These are phyloP conservation scores for Bathelium albidoporum DNA, from an alignment of 495 filamentous ascomycete genomes.

Conservation along the genomic window DNA sequence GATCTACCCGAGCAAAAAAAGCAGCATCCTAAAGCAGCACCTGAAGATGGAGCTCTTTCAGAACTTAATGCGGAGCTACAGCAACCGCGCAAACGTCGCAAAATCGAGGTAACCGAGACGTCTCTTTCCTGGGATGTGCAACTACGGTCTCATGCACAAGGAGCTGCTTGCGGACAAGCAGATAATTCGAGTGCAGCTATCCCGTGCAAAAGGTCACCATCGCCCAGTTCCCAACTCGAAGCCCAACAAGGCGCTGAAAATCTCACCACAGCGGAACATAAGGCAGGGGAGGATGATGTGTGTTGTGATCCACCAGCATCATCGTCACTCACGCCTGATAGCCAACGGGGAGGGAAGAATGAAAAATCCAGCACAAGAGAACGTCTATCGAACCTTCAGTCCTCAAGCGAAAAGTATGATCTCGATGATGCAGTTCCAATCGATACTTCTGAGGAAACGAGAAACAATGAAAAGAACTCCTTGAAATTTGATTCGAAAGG, in stretches of 20 bases:
- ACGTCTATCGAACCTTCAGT: neutral
- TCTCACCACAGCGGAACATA: too few relatives aligned
- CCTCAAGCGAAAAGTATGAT: neutral
- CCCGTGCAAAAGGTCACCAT: neutral
- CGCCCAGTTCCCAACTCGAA: too few relatives aligned
- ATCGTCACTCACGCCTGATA: too few relatives aligned
- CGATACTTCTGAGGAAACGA: neutral
- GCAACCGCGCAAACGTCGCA: conserved; percentile 19
- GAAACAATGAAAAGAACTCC: neutral
- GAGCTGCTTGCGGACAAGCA: neutral
- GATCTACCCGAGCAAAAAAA: neutral
- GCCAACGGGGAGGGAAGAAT: neutral
- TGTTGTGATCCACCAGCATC: too few relatives aligned
- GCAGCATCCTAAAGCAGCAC: neutral
- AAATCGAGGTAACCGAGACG: conserved; percentile 4
- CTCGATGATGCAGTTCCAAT: neutral
- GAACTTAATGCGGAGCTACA: neutral
- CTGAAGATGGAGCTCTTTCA: neutral
- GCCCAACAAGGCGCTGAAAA: too few relatives aligned
- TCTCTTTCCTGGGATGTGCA: conserved; percentile 19
- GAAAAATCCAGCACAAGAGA: neutral
- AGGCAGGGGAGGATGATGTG: too few relatives aligned
- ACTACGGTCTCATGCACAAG: conserved; percentile 14
- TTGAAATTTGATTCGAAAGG: neutral
- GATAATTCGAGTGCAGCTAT: neutral